Evolutionary conservation across 164 flowering plant genomes (phyloP).

Genomic region (Aristolochia contorta): DNA sequence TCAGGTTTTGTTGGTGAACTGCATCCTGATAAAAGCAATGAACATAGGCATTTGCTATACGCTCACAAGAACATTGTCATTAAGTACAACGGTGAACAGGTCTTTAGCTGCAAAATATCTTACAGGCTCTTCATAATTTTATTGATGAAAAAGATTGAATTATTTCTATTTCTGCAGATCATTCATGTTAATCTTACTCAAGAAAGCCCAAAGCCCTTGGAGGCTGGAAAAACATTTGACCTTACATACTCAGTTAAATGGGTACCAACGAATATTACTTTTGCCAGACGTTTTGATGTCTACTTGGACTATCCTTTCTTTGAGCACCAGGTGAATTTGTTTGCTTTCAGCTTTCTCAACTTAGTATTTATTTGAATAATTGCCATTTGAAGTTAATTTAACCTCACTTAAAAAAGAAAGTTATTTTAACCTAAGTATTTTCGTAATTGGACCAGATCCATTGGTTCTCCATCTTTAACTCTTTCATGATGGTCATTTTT

Average conservation of each 20-base stretch:
- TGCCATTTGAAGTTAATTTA: neutral
- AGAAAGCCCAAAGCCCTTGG: slow-evolving; percentile 67
- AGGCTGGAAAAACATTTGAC: slow-evolving; percentile 61
- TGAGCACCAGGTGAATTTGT: slow-evolving; percentile 77
- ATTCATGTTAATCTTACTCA: slow-evolving; percentile 92
- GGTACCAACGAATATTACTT: slow-evolving; percentile 60
- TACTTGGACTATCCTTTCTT: slow-evolving; percentile 97
- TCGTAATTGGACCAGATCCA: slow-evolving; percentile 54
- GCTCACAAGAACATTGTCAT: slow-evolving; percentile 67
- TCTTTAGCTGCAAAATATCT: slow-evolving; percentile 16
- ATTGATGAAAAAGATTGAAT: neutral
- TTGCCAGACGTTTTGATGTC: slow-evolving; percentile 93
- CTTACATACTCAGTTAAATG: slow-evolving; percentile 87
- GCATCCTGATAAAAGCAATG: slow-evolving; percentile 65
- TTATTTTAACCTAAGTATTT: neutral
- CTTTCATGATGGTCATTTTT: slow-evolving; percentile 99
- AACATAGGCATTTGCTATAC: slow-evolving; percentile 61
- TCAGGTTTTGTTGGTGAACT: slow-evolving; percentile 90
- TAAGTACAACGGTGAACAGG: slow-evolving; percentile 81
- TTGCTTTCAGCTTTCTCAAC: neutral
- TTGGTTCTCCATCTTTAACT: slow-evolving; percentile 97
- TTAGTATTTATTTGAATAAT: neutral
- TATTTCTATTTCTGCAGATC: slow-evolving; percentile 42
- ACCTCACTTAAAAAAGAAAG: too few species aligned
- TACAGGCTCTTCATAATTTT: neutral